Evolutionary conservation across 805 yeast genomes (phyloP), one percentile per base, ranked within the genome.

Genomic region (Candida adriatica): DNA sequence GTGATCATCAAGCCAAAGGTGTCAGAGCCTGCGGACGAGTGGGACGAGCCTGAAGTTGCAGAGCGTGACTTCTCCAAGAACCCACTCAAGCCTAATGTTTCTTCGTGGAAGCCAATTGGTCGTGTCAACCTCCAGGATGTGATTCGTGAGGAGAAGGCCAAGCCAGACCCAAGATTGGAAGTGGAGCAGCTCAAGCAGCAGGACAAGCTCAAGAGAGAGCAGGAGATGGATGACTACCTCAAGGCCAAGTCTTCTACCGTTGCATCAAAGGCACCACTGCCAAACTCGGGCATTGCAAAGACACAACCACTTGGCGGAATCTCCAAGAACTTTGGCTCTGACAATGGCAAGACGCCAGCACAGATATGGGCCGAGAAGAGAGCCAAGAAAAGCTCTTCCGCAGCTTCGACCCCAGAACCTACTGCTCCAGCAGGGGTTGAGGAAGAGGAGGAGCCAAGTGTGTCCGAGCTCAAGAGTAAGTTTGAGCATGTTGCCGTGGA

Each of bases 361-460:
- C 96, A 87, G 61, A 49, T 84, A 18, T 87, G 96, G 96, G 96
- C 96, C 16, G 96, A 79, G 51, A 94, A 86, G 29, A 69, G 77
- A 53, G 74, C 64, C 46, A 70, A 49, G 30, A 41, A 49, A 10
- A 41, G 51, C 23, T 56, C 48, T 18, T 35, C 46, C 10, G n/a
- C 35, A 14, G 20, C 29, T 4, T 27, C 49, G 5, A 18, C 53
- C 9, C 46, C 56, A 18, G 45, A 48, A 10, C 32, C 39, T 19
- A 27, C 45, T 16, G 56, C 56, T 16, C 44, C 55, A 11, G 58
- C 56, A 19, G 59, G 47, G 4, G 60, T 54, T 24, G 42, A 49
- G 10, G 55, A 52, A 5, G 48, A 56, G 10, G 49, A 41, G 6
- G 39, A 42, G 13, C 42, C 34, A 14, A 49, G 49, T 27, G 60